phyloP scores from a whole-genome alignment of 345 rosid species.

The Citrus australasica region DNA sequence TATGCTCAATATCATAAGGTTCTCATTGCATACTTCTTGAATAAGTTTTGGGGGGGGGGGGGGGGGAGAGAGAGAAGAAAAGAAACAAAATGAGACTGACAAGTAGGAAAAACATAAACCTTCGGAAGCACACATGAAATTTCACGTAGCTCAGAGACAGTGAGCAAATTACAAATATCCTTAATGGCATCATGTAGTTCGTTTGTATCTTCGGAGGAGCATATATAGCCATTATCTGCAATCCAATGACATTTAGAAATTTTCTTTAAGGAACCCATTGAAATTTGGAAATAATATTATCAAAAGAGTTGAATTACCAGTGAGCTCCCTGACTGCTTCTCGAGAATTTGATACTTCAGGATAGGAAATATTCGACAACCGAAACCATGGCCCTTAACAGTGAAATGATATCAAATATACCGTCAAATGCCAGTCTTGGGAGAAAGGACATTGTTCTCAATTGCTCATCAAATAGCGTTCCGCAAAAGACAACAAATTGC shows the following conservation, averaged over 20 bases:
- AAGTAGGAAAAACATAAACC: slow-evolving; percentile 37
- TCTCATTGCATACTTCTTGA: background rate
- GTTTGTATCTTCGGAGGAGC: slow-evolving; percentile 33
- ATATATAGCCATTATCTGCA: slow-evolving; percentile 58
- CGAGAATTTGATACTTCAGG: slow-evolving; percentile 56
- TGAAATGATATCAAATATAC: slow-evolving; percentile 1
- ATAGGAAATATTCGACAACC: slow-evolving; percentile 62
- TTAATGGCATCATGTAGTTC: slow-evolving; percentile 40
- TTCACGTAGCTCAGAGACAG: slow-evolving; percentile 65
- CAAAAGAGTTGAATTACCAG: slow-evolving; percentile 37
- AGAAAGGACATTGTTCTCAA: background rate
- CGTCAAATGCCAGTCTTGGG: background rate
- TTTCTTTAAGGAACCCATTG: slow-evolving; percentile 2
- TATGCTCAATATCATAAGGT: background rate
- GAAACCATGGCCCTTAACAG: slow-evolving; percentile 84
- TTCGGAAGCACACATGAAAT: slow-evolving; percentile 46
- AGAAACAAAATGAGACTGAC: background rate
- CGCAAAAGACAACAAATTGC: background rate
- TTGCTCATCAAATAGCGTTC: background rate
- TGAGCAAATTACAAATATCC: slow-evolving; percentile 54
- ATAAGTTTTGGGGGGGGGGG: accelerated
- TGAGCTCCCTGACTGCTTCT: slow-evolving; percentile 56
- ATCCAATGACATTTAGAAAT: slow-evolving; percentile 14
- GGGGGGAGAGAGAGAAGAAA: background rate
- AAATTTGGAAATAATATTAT: background rate